Evolutionary conservation across 805 yeast species (phyloP).

Genomic region (Diddensiella santjacobensis): DNA sequence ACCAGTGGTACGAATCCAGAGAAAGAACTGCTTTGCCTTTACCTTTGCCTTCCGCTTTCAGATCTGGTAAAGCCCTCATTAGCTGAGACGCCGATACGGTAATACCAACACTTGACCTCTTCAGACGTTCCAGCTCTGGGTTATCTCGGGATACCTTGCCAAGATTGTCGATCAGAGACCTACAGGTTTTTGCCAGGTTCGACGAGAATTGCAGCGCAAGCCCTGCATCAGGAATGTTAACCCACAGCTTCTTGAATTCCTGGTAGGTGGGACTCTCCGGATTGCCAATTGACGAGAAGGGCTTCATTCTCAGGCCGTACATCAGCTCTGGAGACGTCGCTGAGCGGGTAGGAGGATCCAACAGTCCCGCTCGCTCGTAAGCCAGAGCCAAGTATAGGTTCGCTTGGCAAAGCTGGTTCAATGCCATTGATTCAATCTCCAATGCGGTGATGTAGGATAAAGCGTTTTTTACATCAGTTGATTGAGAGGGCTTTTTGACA

Average conservation of each 20-base stretch:
- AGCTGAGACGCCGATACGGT: constrained; percentile 9
- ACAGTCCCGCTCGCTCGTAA: constrained; percentile 12
- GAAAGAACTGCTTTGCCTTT: constrained; percentile 26
- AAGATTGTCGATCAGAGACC: constrained; percentile 19
- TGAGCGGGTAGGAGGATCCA: constrained; percentile 13
- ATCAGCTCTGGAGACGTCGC: constrained; percentile 32
- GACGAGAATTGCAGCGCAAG: constrained; percentile 24
- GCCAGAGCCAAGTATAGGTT: constrained; percentile 27
- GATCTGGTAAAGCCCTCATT: not conserved
- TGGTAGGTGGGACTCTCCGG: constrained; percentile 59
- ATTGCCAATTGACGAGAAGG: constrained; percentile 74
- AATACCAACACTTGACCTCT: constrained; percentile 20
- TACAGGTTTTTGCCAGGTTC: constrained; percentile 23
- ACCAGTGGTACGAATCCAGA: constrained; percentile 41
- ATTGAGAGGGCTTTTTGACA: not conserved
- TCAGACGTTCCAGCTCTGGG: constrained; percentile 21
- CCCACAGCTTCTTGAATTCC: constrained; percentile 25
- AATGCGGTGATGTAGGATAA: constrained; percentile 27
- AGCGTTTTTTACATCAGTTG: constrained; percentile 11
- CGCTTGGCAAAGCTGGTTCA: constrained; percentile 31
- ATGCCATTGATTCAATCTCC: constrained; percentile 30
- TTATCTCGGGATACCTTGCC: constrained; percentile 19
- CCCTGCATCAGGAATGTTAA: not conserved
- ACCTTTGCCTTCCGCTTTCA: constrained; percentile 8
- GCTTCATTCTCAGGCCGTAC: constrained; percentile 65